These are phyloP conservation scores for Crepidotus variabilis DNA, from an alignment of 768 basidiomycete species.

Conservation along the genomic window DNA sequence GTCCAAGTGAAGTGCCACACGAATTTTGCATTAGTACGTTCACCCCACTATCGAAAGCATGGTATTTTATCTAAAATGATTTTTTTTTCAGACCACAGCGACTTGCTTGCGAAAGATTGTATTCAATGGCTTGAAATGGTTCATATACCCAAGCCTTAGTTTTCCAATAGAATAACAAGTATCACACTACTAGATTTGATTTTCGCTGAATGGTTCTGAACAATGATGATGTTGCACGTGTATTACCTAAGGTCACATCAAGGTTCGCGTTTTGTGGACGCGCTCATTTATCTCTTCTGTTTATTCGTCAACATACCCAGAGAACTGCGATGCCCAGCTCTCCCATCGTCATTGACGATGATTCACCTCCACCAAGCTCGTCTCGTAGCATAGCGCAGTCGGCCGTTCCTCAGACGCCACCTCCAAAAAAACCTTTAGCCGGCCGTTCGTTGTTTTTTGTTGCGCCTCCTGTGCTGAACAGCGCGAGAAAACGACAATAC, in stretches of 20 bases:
- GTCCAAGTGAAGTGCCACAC: conserved; percentile 52
- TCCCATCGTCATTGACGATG: conserved; percentile 4
- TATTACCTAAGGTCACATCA: background rate
- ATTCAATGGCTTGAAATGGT: conserved; percentile 32
- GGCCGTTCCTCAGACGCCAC: background rate
- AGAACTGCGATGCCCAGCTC: background rate
- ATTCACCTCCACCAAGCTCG: background rate
- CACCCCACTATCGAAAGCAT: background rate
- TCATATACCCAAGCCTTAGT: conserved; percentile 8
- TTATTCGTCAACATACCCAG: background rate
- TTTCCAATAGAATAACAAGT: background rate
- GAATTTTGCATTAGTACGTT: conserved; percentile 67
- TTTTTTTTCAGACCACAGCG: conserved; percentile 43
- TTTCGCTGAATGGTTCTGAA: too few species aligned
- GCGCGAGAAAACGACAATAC: conserved; percentile 38
- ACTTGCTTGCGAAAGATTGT: conserved; percentile 47
- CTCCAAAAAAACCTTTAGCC: background rate
- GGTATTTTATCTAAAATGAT: background rate
- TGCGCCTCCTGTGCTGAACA: conserved; percentile 31
- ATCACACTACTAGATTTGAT: too few species aligned
- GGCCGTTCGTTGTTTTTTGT: conserved; percentile 27
- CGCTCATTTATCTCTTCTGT: background rate
- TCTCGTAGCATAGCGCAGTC: background rate
- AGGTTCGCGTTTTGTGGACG: background rate
- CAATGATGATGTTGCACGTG: background rate